Base-by-base conservation (phyloP, 192 early-diverging fungal species). In the Rhizophagus sp. region DNA sequence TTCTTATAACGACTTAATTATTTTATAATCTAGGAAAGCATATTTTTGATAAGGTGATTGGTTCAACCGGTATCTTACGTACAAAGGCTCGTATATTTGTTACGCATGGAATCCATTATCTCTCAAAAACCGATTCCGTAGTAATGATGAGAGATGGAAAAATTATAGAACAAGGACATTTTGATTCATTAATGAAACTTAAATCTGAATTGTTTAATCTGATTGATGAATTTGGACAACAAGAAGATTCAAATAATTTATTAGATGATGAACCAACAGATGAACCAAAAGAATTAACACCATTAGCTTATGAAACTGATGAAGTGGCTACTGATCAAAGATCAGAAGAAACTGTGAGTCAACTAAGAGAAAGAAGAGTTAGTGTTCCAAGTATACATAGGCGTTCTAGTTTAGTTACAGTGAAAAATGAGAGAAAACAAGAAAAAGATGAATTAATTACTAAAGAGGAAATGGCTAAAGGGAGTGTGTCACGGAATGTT, bases 1-100 rank as follows among this genome's bases (percentile, higher is more conserved):
- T 17, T 50, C 17, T 3, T 34, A 57, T 50, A 11, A 33, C 9
- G 24, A 25, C 25, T 5, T 15, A 11, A 39, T 34, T 34, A n/a
- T 22, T 75, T 22, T 19, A 39, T 71, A 13, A 34, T 39, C 34
- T 76, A 76, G 74, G 74, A 11, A 76, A 64, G 64, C 74, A 76
- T 68, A 92, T 99, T 30, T 97, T 97, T 83, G 92, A 97, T 71
- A 82, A 96, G 50, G 95, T 97, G 1, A 85, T 99, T 72, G 96
- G 97, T 22, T 93, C 95, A 49, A 85, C 91, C n/a, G 97, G 96
- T 15, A 79, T 98, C 66, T 87, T 98, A 19, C 88, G 89, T 27
- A 87, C 87, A 62, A 96, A 96, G 79, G 83, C 92, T 39, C 90
- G 96, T 33, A 82, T 99, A 47, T 88, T 96, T 63, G 95, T 96